Evolutionary conservation across 345 rosid genomes (phyloP), one percentile per base, ranked within the genome.

Genomic region (Lepidium africanum): DNA sequence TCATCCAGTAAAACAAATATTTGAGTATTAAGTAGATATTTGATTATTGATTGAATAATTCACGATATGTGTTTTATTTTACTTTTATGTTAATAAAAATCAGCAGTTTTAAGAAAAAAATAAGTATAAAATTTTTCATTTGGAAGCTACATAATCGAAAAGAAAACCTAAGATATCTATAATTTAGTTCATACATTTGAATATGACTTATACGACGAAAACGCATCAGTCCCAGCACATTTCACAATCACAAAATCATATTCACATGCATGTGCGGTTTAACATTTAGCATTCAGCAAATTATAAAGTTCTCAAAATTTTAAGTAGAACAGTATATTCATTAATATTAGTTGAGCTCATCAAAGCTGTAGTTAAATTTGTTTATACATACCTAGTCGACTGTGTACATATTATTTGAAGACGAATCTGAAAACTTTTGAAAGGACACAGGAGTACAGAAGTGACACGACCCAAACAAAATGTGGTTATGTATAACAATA

Each of bases 231-330:
- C 76, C 76, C 43, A 65, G 66, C 66, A 57, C 30, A 72, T 72
- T 65, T 65, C 71, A 65, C 71, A 16, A 65, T 72, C 71, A 65
- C 71, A 48, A 48, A 72, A 57, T 56, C 76, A 57, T 56, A 25
- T 56, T 63, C 76, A 72, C 71, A 72, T 64, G 76, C 70, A 72
- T 72, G 59, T 72, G 59, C 48, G 43, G 64, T n/a, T 72, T 17
- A 50, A 64, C 38, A 38, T 46, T 12, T 55, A 40, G 55, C 69
- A 70, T 62, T 17, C 46, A 35, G 55, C 14, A 47, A 51, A 59
- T 43, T 10, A 3, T 60, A 43, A 30, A 43, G 15, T 48, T 37
- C 57, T 57, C 32, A 58, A 0, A 57, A 15, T 12, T 49, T 33
- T 11, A 59, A 49, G 21, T 47, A 23, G 27, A 48, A 13, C 19